Evolutionary conservation across 139 green algal species (phyloP), one percentile per base, ranked within the genome.

Genomic region (Nannochloris sp.): DNA sequence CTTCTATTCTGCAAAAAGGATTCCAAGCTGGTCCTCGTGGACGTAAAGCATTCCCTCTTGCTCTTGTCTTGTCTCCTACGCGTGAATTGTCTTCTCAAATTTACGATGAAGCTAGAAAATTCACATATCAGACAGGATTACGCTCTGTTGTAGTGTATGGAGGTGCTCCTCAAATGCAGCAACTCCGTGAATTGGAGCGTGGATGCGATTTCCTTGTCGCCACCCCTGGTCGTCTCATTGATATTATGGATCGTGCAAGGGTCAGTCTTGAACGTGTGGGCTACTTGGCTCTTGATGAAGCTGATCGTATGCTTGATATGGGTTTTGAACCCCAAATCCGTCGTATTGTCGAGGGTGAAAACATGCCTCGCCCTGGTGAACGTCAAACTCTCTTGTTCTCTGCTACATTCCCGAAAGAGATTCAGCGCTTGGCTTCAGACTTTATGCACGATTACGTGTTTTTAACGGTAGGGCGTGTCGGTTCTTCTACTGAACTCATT

Each of bases 401-500:
- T 54, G 92, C 92, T 47, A 98, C 92, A 47, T 97, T 98, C 83
- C 92, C 92, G 47, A 96, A 96, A 71, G 85, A 90, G 51, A 86
- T 91, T 37, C 83, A 90, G 77, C 79, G 90, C 54, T 76, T 97
- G 63, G 92, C 92, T n/a, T 74, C 85, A 3, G 92, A 97, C 71
- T 98, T 97, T 81, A 71, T 98, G 51, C 56, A 85, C 73, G 88
- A 97, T 85, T 98, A 99, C 79, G 88, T 99, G 64, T 99, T 98
- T 85, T 83, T 99, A 19, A 87, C 92, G 27, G 79, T 86, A 30
- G 59, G 59, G 9, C 6, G 68, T 9, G 63, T 62, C 15, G 94
- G 94, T n/a, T 96, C 89, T 37, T 93, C 82, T 60, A 98, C 89
- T 35, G 89, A 96, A 55, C 86, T 98, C 31, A 97, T 98, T 59